Conservation (phyloP, 768 basidiomycete species). For the Imleria badia region DNA sequence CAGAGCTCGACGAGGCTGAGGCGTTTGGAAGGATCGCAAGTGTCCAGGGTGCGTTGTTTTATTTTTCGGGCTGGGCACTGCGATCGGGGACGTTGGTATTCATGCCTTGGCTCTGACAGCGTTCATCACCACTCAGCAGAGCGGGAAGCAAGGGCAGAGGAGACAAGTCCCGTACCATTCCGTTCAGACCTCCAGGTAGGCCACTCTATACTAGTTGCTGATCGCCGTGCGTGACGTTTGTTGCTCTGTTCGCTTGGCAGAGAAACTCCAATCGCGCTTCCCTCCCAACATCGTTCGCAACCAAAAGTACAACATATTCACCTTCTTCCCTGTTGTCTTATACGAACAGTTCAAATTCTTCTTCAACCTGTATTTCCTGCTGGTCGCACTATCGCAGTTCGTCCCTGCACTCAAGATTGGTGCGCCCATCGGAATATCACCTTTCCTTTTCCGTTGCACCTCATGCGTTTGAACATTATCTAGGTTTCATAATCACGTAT, state of each 20-base stretch:
- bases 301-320: constrained; percentile 96
- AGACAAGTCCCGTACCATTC: constrained; percentile 75
- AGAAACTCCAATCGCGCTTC: constrained; percentile 67
- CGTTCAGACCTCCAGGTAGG: constrained; percentile 72
- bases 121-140: constrained; percentile 20
- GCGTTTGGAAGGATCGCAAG: constrained; percentile 26
- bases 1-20: constrained; percentile 27
- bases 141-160: constrained; percentile 34
- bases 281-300: constrained; percentile 93
- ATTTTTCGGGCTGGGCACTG: background rate
- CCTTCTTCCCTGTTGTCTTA: constrained; percentile 96
- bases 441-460: background rate
- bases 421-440: constrained; percentile 34
- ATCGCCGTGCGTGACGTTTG: background rate
- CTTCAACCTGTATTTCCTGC: constrained; percentile 97
- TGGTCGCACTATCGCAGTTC: constrained; percentile 96
- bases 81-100: background rate
- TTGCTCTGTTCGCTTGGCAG: constrained; percentile 34
- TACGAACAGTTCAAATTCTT: constrained; percentile 99
- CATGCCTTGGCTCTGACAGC: constrained; percentile 11
- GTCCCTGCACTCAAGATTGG: constrained; percentile 95
- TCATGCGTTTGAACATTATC: background rate
- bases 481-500: constrained; percentile 94
- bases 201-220: background rate
- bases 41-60: constrained; percentile 15